phyloP scores from a whole-genome alignment of 208 protist genomes.

The Acanthamoeba lenticulata region DNA sequence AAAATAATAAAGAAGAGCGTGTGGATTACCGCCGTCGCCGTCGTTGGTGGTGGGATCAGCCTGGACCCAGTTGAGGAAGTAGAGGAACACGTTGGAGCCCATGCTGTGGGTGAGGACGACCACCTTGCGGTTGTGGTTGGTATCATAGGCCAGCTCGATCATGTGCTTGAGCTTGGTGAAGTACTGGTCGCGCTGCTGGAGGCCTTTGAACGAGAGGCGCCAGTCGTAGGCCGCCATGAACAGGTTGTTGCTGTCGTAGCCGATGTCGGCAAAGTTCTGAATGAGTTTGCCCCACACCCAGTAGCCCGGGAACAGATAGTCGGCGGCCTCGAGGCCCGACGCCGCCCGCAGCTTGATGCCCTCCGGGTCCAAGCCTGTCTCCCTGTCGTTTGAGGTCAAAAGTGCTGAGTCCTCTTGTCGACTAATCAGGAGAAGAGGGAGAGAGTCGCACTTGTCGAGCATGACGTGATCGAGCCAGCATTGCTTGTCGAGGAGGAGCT shows the following conservation, averaged over 20 bases:
- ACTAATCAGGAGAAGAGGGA: too few relatives aligned
- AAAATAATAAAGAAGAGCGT: too few relatives aligned
- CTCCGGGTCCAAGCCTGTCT: constrained; percentile 85
- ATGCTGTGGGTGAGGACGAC: constrained; percentile 93
- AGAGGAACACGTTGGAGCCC: constrained; percentile 88
- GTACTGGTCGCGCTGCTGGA: constrained; percentile 90
- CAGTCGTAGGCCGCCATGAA: constrained; percentile 92
- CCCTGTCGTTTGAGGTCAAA: too few relatives aligned
- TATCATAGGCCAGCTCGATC: constrained; percentile 87
- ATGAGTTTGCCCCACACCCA: constrained; percentile 94
- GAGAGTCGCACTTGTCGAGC: constrained; percentile 72
- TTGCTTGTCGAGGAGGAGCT: constrained; percentile 50
- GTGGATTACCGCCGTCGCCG: neutral
- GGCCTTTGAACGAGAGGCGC: constrained; percentile 87
- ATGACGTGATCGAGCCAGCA: constrained; percentile 73
- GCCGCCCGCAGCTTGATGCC: constrained; percentile 91
- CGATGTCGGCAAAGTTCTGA: constrained; percentile 93
- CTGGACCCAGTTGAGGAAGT: constrained; percentile 91
- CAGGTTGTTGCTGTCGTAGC: constrained; percentile 93
- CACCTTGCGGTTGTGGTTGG: constrained; percentile 82
- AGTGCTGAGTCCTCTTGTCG: too few relatives aligned
- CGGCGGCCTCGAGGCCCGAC: constrained; percentile 88
- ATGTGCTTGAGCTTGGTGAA: constrained; percentile 88
- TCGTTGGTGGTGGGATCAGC: neutral
- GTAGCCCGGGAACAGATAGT: constrained; percentile 92